Conservation (phyloP, 2,329 filamentous ascomycete genomes). For the Nothophoma quercina region DNA sequence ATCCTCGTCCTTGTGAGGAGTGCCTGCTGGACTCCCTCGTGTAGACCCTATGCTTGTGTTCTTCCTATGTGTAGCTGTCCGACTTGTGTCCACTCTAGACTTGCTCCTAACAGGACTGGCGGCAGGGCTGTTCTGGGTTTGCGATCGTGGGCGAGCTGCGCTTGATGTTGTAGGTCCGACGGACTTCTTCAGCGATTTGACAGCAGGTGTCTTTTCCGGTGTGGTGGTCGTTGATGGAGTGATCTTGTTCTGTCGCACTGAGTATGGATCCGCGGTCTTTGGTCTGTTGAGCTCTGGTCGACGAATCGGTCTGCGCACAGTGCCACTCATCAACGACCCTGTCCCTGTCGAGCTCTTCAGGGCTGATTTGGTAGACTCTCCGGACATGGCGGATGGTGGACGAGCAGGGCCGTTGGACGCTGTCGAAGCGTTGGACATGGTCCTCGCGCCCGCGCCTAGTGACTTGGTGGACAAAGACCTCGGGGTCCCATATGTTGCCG, state of each 20-base stretch:
- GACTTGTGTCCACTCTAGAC: conserved; percentile 40
- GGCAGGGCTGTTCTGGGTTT: conserved; percentile 45
- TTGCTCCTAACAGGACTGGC: conserved; percentile 48
- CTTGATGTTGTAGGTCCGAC: conserved; percentile 33
- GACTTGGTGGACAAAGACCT: conserved; percentile 50
- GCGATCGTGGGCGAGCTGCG: conserved; percentile 41
- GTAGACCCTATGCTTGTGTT: conserved; percentile 38
- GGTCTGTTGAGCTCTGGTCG: conserved; percentile 58
- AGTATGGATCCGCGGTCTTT: conserved; percentile 64
- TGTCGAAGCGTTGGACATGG: conserved; percentile 39
- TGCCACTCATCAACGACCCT: conserved; percentile 64
- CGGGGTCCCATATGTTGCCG: conserved; percentile 60
- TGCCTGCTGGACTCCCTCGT: conserved; percentile 43
- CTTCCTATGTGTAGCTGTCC: conserved; percentile 37
- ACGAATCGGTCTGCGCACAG: conserved; percentile 60
- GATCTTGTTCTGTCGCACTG: conserved; percentile 48
- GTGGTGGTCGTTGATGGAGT: conserved; percentile 59
- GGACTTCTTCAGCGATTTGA: conserved; percentile 49
- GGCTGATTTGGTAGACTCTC: conserved; percentile 43
- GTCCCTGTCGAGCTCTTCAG: conserved; percentile 43
- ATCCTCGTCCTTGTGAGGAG: conserved; percentile 54
- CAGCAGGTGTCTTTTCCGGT: conserved; percentile 54
- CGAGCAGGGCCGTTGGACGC: conserved; percentile 40
- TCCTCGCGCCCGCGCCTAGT: conserved; percentile 32
- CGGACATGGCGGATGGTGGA: conserved; percentile 49